Evolutionary conservation across 2,329 filamentous ascomycete species (phyloP), one percentile per base, ranked within the genome.

Genomic region (Penicillium frequentans): DNA sequence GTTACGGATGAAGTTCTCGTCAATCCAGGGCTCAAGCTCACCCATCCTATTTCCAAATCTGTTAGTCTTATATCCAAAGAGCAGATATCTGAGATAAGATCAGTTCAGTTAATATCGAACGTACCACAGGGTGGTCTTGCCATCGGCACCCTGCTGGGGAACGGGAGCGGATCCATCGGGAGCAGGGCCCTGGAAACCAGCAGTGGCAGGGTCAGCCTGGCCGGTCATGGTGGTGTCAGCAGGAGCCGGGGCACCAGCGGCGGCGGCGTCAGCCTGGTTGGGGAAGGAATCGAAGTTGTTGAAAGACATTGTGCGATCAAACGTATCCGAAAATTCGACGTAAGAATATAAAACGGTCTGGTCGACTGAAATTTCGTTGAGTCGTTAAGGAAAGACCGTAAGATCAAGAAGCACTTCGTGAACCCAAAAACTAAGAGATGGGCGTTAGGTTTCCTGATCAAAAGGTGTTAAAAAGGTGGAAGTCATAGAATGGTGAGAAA

Each of bases 11-110:
- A 98, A 99, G 79, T 93, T 96, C 81, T 99, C 95, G 69, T 99
- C 95, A 80, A 99, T 98, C 95, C 95, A 99, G 27, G 92, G 91
- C 78, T 98, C 93, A 63, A 99, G 89, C 76, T 99, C 95, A 67
- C 95, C 95, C 95, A 99, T 99, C 93, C 93, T 96, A 61, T 23
- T 26, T 26, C 3, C 57, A 49, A 13, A 33, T 11, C 11, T 21
- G 48, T 57, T 31, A 54, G 44, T 13, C 13, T 26, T 19, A 21
- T 31, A 2, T 43, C 43, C 16, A 44, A 10, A 7, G 9, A 48
- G 6, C 24, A 50, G 16, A 27, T 7, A 39, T 19, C n/a, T 39
- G 35, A 10, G n/a, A 19, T 39, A 10, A 19, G 3, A 39, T 10
- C n/a, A 31, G 26, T 29, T 4, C 23, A 24, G 23, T 24, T 24